Percentiles rank a stretch among this genome's conserved stretches.
phyloP scores from a whole-genome alignment of 106 monocot species.

The Chionographis japonica region DNA sequence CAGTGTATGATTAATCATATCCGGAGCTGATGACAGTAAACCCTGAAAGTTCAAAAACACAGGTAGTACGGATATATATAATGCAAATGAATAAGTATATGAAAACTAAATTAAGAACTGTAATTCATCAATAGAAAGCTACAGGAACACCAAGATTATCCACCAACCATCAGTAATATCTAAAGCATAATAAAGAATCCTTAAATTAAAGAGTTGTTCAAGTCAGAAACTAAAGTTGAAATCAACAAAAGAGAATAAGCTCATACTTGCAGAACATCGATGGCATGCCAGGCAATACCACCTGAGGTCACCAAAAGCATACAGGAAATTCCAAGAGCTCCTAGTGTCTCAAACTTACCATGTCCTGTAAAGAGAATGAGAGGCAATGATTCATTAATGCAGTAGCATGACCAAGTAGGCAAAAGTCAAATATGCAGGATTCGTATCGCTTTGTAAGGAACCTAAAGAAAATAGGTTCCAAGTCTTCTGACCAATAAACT shows the following conservation, averaged over 20 bases:
- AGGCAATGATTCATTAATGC: background rate
- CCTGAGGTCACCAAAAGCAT: conserved; percentile 91
- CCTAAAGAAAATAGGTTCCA: no score
- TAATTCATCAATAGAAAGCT: background rate
- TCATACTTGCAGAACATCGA: conserved; percentile 71
- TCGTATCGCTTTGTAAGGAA: background rate
- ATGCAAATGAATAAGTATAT: background rate
- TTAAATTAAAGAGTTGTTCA: background rate
- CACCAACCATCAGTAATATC: background rate
- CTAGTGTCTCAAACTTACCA: conserved; percentile 93
- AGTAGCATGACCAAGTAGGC: background rate
- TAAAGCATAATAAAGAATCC: background rate
- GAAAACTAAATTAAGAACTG: background rate
- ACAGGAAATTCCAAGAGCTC: conserved; percentile 83
- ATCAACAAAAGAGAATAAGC: background rate
- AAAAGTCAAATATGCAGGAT: background rate
- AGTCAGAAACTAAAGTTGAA: background rate
- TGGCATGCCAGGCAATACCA: conserved; percentile 97
- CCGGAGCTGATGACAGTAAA: conserved; percentile 46
- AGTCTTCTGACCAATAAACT: no score
- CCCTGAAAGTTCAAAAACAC: conserved; percentile 48
- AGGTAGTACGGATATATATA: conserved; percentile 9
- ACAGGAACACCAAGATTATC: background rate
- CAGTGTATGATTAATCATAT: conserved; percentile 36
- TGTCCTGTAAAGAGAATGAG: conserved; percentile 53